These are phyloP conservation scores for Gymnopus androsaceus DNA, from an alignment of 1,284 basidiomycete genomes.

Conservation along the genomic window DNA sequence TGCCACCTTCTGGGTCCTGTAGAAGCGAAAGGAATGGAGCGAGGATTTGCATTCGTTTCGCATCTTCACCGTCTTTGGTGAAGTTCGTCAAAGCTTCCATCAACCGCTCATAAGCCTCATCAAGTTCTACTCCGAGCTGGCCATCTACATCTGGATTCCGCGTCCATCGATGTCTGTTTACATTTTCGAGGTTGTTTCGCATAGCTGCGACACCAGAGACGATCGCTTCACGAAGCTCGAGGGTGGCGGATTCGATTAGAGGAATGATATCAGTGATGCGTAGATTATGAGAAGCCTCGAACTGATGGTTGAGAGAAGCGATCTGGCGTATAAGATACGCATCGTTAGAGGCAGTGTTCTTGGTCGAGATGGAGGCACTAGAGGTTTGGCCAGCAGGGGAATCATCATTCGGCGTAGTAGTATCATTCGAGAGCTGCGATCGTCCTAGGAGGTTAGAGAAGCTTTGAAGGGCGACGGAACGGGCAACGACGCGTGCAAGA, in stretches of 20 bases:
- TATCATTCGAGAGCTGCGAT: conserved; percentile 16
- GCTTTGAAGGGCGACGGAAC: conserved; percentile 32
- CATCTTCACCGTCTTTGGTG: conserved; percentile 31
- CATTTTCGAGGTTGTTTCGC: conserved; percentile 38
- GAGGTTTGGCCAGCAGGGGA: conserved; percentile 15
- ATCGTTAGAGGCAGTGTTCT: conserved; percentile 28
- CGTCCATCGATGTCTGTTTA: conserved; percentile 52
- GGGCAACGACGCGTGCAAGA: neutral
- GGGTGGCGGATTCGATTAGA: conserved; percentile 44
- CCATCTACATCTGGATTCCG: conserved; percentile 17
- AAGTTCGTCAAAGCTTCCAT: conserved; percentile 38
- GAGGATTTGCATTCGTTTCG: conserved; percentile 44
- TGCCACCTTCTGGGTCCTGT: neutral
- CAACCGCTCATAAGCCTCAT: conserved; percentile 39
- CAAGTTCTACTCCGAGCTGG: conserved; percentile 36
- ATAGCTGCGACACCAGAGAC: conserved; percentile 36
- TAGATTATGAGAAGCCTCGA: conserved; percentile 41
- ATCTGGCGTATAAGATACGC: conserved; percentile 45
- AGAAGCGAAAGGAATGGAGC: conserved; percentile 41
- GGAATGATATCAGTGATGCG: conserved; percentile 51
- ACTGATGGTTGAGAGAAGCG: conserved; percentile 29
- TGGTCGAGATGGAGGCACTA: conserved; percentile 1
- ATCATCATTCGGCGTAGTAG: neutral
- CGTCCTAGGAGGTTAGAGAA: conserved; percentile 24
- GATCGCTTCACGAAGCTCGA: conserved; percentile 42